Conservation (phyloP, 371 early-diverging fungal genomes). For the Apophysomyces sp. region DNA sequence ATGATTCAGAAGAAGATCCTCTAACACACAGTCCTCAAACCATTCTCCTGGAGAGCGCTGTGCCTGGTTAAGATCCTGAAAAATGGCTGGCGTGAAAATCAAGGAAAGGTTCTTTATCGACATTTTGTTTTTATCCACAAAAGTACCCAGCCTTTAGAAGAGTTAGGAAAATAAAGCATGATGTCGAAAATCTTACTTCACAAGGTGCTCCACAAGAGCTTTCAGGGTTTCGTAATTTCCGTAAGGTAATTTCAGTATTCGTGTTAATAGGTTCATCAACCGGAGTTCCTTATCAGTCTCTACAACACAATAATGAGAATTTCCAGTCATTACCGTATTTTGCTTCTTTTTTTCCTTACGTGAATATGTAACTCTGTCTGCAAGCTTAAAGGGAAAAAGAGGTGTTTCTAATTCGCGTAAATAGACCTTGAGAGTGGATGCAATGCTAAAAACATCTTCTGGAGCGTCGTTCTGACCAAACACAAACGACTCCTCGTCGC, state of each 20-base stretch:
- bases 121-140: constrained; percentile 63
- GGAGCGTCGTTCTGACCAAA: constrained; percentile 50
- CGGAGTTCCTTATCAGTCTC: constrained; percentile 43
- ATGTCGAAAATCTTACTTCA: constrained; percentile 30
- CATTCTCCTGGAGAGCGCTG: constrained; percentile 45
- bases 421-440: constrained; percentile 63
- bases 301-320: neutral
- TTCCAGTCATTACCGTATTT: neutral
- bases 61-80: constrained; percentile 60
- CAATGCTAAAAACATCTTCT: constrained; percentile 60
- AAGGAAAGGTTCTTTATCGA: constrained; percentile 53
- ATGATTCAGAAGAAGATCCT: constrained; percentile 42
- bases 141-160: constrained; percentile 23
- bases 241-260: constrained; percentile 50
- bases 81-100: constrained; percentile 62
- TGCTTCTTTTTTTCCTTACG: constrained; percentile 39
- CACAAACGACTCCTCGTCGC: constrained; percentile 51
- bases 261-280: constrained; percentile 48
- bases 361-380: constrained; percentile 59
- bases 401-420: constrained; percentile 67
- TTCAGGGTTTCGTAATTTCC: constrained; percentile 61
- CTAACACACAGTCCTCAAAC: constrained; percentile 46
- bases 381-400: constrained; percentile 58
- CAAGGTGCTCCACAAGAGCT: constrained; percentile 50
- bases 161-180: neutral